Evolutionary conservation across 2,329 filamentous ascomycete genomes (phyloP), one percentile per base, ranked within the genome.

Genomic region (Epichloe uncinata): DNA sequence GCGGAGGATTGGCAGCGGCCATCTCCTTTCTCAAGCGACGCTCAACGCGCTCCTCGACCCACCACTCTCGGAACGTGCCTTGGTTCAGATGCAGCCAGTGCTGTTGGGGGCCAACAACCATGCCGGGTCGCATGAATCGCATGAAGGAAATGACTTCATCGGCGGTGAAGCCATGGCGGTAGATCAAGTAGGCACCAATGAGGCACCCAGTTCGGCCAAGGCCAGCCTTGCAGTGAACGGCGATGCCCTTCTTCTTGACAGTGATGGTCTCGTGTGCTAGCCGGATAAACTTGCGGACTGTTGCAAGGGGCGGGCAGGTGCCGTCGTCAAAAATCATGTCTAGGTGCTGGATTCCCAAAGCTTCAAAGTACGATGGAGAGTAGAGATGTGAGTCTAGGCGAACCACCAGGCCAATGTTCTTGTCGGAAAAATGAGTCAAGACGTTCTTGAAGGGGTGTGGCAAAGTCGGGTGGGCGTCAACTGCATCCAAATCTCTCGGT

Each of bases 321-420:
- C 93, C 93, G 60, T 98, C 93, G 61, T 97, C 93, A 63, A 98
- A 98, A 61, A 98, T 97, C 93, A 98, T 98, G 70, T 98, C 93
- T 40, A 97, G 75, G 64, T 98, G 93, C 60, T 89, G 84, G 62
- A 98, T 97, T 33, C 91, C 91, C 48, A 98, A 75, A 3, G 90
- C 87, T 55, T 91, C 93, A 66, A 98, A 98, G 72, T 91, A 96
- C n/a, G 89, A 90, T 0, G 93, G 87, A 0, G 87, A 95, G 73
- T 98, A 98, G 7, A 98, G 79, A 57, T 90, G 86, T 0, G 90
- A 97, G 73, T 98, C 98, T 55, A 98, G 74, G 41, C 93, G 84
- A 41, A 98, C 93, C 3, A 98, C 91, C 3, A 98, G 76, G 34
- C 93, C 93, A 60, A 98, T 85, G 61, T 94, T 86, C 56, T 87